Evolutionary conservation across 768 basidiomycete genomes (phyloP).

Genomic region (Sistotremastrum niveocremeum): DNA sequence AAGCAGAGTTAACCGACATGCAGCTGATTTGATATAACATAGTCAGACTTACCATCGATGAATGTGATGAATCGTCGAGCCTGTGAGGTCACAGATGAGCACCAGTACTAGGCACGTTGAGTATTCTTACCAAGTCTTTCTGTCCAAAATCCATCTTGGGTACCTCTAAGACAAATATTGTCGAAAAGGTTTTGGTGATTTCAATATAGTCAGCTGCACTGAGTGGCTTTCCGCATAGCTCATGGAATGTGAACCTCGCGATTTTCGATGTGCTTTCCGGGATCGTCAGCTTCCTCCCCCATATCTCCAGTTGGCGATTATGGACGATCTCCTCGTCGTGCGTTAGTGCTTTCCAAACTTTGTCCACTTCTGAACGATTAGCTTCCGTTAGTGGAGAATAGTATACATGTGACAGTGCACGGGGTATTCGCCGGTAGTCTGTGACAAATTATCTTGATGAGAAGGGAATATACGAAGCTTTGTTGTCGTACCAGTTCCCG

Average conservation of each 20-base stretch:
- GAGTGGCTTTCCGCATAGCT: constrained; percentile 79
- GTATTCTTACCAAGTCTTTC: constrained; percentile 64
- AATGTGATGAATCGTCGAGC: constrained; percentile 96
- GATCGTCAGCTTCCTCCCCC: constrained; percentile 75
- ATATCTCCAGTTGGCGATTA: constrained; percentile 62
- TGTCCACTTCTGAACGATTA: constrained; percentile 57
- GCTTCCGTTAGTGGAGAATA: constrained; percentile 63
- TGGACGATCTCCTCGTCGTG: constrained; percentile 39
- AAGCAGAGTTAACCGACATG: neutral
- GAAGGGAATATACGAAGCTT: neutral
- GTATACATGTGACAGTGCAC: constrained; percentile 89
- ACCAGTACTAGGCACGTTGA: neutral
- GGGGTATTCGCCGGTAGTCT: constrained; percentile 94
- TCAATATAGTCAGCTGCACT: constrained; percentile 95
- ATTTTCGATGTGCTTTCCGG: constrained; percentile 70
- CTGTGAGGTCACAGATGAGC: constrained; percentile 23
- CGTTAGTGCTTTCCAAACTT: constrained; percentile 70
- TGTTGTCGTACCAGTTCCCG: constrained; percentile 62
- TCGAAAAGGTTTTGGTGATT: constrained; percentile 76
- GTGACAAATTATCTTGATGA: neutral
- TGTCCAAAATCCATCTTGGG: constrained; percentile 76
- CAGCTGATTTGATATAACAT: neutral
- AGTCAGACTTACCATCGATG: constrained; percentile 58
- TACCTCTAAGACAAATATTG: constrained; percentile 77
- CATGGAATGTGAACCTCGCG: constrained; percentile 75